A percentile compares a stretch with the other conserved stretches of the same genome.
phyloP scores from a whole-genome alignment of 1,284 basidiomycete genomes.

The Schizophyllum commune region DNA sequence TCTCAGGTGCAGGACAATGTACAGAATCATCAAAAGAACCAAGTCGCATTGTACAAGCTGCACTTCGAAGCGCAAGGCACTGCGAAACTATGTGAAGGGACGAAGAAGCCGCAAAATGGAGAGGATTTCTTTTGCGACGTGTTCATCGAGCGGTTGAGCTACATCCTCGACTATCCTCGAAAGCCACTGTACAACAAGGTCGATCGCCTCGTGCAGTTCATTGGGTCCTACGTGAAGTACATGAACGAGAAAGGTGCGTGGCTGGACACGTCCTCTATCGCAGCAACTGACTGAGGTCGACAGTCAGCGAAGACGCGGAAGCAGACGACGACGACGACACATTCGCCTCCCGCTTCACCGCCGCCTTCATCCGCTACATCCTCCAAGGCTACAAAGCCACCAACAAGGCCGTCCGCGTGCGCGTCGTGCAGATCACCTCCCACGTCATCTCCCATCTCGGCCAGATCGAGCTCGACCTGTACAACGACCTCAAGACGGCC shows the following conservation, averaged over 20 bases:
- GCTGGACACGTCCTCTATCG: neutral
- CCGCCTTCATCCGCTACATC: constrained; percentile 70
- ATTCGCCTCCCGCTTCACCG: constrained; percentile 65
- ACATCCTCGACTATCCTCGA: neutral
- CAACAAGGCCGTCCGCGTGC: constrained; percentile 82
- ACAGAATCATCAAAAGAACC: constrained; percentile 64
- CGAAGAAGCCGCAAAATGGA: constrained; percentile 51
- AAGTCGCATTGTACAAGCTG: constrained; percentile 64
- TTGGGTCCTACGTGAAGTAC: constrained; percentile 77
- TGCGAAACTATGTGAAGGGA: constrained; percentile 38
- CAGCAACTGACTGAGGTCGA: constrained; percentile 28
- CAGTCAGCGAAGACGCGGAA: constrained; percentile 20
- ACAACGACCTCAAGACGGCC: constrained; percentile 55
- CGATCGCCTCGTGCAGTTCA: constrained; percentile 81
- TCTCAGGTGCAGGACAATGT: neutral
- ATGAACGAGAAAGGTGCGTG: constrained; percentile 70
- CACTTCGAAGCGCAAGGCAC: constrained; percentile 59
- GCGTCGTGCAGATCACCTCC: constrained; percentile 73
- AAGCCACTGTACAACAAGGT: constrained; percentile 26
- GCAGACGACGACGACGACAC: constrained; percentile 60
- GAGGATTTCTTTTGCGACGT: constrained; percentile 75
- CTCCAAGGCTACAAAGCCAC: constrained; percentile 83
- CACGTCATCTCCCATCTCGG: constrained; percentile 77
- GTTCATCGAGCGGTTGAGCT: constrained; percentile 62
- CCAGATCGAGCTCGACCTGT: constrained; percentile 88